These are phyloP conservation scores for Pythium rishiriense DNA, from an alignment of 352 stramenopile genomes.

Conservation along the genomic window DNA sequence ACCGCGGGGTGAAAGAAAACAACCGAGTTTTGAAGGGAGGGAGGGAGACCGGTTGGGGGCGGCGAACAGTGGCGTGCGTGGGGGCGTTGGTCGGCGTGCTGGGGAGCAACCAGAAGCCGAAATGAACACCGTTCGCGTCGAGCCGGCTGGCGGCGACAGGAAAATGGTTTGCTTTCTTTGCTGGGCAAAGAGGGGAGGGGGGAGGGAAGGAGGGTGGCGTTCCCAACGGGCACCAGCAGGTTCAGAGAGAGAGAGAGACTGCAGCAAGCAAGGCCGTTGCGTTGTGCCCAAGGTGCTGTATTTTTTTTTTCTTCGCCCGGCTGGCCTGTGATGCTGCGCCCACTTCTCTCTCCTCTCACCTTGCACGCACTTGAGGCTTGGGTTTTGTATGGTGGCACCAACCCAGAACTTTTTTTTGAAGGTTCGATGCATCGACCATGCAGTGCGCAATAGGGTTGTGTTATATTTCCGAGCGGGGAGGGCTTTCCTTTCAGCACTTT, in stretches of 20 bases:
- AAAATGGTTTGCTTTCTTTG: slow-evolving; percentile 16
- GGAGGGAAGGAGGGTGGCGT: slow-evolving; percentile 10
- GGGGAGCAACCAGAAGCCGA: slow-evolving; percentile 37
- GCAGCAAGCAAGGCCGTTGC: slow-evolving; percentile 30
- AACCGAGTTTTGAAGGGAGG: background rate
- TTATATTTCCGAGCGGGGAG: slow-evolving; percentile 32
- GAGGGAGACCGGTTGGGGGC: slow-evolving; percentile 3
- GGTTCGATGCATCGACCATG: slow-evolving; percentile 24
- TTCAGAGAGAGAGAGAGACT: slow-evolving; percentile 21
- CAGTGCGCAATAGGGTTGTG: slow-evolving; percentile 27
- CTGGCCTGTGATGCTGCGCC: slow-evolving; percentile 16
- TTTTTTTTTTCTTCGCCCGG: slow-evolving; percentile 30
- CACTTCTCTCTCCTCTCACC: slow-evolving; percentile 19
- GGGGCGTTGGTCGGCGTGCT: slow-evolving; percentile 23
- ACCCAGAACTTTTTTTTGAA: slow-evolving; percentile 36
- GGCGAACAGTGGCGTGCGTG: slow-evolving; percentile 1
- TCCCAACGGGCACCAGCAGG: slow-evolving; percentile 28
- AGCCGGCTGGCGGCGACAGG: slow-evolving; percentile 2
- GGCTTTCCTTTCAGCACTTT: slow-evolving; percentile 30
- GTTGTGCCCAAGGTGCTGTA: slow-evolving; percentile 25
- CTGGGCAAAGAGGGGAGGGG: background rate
- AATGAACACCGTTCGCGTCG: slow-evolving; percentile 19
- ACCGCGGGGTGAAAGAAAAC: slow-evolving; percentile 25
- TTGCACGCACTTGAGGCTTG: slow-evolving; percentile 10
- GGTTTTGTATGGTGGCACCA: slow-evolving; percentile 17